These are phyloP conservation scores for Cicer chorassanicum DNA, from an alignment of 306 rosid species.

Conservation along the genomic window DNA sequence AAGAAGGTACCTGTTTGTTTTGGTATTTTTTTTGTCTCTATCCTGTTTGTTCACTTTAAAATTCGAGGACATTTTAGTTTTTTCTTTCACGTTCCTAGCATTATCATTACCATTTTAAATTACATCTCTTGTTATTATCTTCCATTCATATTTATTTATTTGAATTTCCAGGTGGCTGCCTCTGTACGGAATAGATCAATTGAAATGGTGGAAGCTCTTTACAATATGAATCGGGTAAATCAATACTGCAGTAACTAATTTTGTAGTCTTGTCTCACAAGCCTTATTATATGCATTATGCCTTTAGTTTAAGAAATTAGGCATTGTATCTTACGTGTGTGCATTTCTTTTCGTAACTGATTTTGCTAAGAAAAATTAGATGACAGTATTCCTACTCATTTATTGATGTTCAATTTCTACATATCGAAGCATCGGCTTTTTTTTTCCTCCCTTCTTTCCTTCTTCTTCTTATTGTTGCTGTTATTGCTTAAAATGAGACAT, in stretches of 20 bases:
- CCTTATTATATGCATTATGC: constrained; percentile 13
- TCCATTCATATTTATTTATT: constrained; percentile 40
- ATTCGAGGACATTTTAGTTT: constrained; percentile 8
- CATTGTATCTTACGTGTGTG: constrained; percentile 7
- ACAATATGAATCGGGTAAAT: constrained; percentile 75
- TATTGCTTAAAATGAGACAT: neutral
- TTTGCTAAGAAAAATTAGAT: constrained; percentile 14
- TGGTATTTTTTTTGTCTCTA: constrained; percentile 38
- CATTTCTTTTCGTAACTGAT: constrained; percentile 2
- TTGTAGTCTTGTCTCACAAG: neutral
- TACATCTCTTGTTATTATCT: constrained; percentile 23
- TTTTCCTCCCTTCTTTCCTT: constrained; percentile 3
- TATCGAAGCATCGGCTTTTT: constrained; percentile 15
- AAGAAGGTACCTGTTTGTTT: constrained; percentile 61
- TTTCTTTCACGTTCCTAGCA: neutral
- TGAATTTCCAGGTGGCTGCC: constrained; percentile 67
- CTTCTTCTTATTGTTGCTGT: neutral
- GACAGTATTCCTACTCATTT: neutral
- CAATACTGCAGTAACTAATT: constrained; percentile 36
- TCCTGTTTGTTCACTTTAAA: constrained; percentile 35
- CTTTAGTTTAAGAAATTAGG: constrained; percentile 28
- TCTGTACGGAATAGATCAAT: constrained; percentile 60
- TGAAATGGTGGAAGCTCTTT: constrained; percentile 88
- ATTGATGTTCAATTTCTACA: constrained; percentile 17
- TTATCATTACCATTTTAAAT: constrained; percentile 7